Base-by-base conservation (phyloP, 73 alveolate genomes). In the Paramecium octaurelia region DNA sequence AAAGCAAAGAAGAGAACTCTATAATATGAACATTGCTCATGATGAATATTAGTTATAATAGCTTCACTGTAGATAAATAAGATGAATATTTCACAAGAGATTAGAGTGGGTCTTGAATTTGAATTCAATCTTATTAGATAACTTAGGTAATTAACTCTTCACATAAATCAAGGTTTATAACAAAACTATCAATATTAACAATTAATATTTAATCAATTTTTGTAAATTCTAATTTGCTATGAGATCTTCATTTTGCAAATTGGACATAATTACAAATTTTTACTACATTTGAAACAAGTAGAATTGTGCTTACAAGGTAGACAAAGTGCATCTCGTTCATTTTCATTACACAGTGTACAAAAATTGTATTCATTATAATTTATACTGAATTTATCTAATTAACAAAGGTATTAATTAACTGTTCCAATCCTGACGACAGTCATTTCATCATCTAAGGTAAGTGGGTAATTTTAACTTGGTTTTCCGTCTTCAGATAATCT, bases 261-360 rank as follows among this genome's bases (percentile, higher is more conserved):
- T 12, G 98, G 98, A 75, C 98, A 96, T 35, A 57, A 58, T 48
- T 84, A 46, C 59, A 95, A 94, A 48, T 87, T 95, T 86, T 93
- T 84, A n/a, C 96, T 92, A 87, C 98, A 96, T 44, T 93, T 94
- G 24, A 96, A 86, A 85, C 98, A 96, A 42, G 97, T 91, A 35
- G 95, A 71, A 68, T 95, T 95, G 71, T 96, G 98, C 29, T 97
- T 96, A 77, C 98, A 96, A 18, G 98, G 97, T n/a, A 96, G 85
- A 83, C 71, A 93, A 34, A 95, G 96, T 27, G 96, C 93, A 93
- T 96, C 96, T 20, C 94, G 95, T 34, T 95, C 96, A 10, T 68
- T 59, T 60, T 92, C 95, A 68, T 71, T 93, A 58, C 98, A 96
- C 3, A 95, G 64, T 46, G 93, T 86, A 92, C 98, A 96, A 42